Evolutionary conservation across 148 eudicot genomes (phyloP).

Genomic region (Chenopodium quinoa): DNA sequence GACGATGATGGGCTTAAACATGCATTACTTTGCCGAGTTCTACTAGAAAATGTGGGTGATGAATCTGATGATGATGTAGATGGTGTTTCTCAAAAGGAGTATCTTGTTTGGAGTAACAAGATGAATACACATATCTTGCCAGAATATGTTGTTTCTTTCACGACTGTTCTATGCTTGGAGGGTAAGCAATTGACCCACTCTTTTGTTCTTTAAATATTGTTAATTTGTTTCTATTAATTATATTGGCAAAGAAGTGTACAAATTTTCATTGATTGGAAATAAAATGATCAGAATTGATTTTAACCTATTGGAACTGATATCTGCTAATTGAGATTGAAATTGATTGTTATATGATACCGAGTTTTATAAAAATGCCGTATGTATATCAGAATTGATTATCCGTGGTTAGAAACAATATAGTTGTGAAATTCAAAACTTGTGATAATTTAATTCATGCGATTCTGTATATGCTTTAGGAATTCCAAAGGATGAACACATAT

Average conservation of each 20-base stretch:
- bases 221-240: too few species aligned
- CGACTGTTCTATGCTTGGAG: conserved; percentile 25
- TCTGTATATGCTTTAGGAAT: not conserved
- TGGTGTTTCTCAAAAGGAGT: conserved; percentile 39
- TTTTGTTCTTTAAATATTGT: not conserved
- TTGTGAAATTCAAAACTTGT: too few species aligned
- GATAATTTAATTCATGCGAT: not conserved
- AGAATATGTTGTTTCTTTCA: conserved; percentile 57
- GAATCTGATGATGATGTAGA: conserved; percentile 25
- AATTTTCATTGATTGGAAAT: too few species aligned
- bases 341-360: too few species aligned
- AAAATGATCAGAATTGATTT: too few species aligned
- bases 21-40: conserved; percentile 59
- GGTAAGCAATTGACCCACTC: conserved; percentile 28
- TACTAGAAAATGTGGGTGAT: conserved; percentile 37
- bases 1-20: conserved; percentile 67
- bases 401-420: too few species aligned
- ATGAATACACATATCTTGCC: conserved; percentile 83
- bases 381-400: too few species aligned
- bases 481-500: not conserved
- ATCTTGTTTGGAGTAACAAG: conserved; percentile 50
- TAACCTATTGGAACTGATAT: too few species aligned
- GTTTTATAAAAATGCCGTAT: too few species aligned
- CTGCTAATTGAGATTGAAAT: too few species aligned
- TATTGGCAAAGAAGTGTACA: not conserved